These are phyloP conservation scores for Proliferodiscus dingleyae DNA, from an alignment of 2,329 filamentous ascomycete genomes.

Conservation along the genomic window DNA sequence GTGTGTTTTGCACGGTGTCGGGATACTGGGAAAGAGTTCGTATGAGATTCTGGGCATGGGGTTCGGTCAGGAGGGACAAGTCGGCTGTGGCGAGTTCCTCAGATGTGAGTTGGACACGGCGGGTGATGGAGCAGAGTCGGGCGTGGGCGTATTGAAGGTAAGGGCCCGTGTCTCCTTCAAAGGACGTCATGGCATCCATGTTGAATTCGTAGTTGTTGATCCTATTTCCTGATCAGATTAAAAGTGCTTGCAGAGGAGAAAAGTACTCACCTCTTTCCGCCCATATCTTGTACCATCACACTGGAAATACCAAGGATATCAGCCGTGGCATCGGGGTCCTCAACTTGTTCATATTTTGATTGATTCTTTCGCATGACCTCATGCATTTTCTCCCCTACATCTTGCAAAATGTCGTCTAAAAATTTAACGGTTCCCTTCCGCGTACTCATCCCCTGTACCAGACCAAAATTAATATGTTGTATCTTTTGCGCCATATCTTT, in stretches of 20 bases:
- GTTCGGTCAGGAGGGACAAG: slow-evolving; percentile 62
- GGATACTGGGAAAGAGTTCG: slow-evolving; percentile 79
- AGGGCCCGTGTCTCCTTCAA: slow-evolving; percentile 80
- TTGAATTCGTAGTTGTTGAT: slow-evolving; percentile 69
- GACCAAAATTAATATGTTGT: slow-evolving; percentile 71
- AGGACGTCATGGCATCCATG: slow-evolving; percentile 76
- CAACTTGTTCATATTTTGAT: slow-evolving; percentile 85
- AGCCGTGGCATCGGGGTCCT: slow-evolving; percentile 73
- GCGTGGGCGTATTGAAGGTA: slow-evolving; percentile 82
- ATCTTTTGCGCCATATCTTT: slow-evolving; percentile 63
- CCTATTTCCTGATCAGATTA: slow-evolving; percentile 30
- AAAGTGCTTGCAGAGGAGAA: background rate
- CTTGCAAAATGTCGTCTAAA: slow-evolving; percentile 64
- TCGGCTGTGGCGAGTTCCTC: slow-evolving; percentile 60
- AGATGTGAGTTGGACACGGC: slow-evolving; percentile 47
- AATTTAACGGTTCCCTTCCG: slow-evolving; percentile 72
- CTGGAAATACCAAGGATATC: slow-evolving; percentile 89
- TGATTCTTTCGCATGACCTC: slow-evolving; percentile 91
- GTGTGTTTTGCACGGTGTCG: slow-evolving; percentile 76
- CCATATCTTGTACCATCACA: slow-evolving; percentile 99
- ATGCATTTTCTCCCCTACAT: slow-evolving; percentile 93
- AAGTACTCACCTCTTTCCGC: slow-evolving; percentile 70
- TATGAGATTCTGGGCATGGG: slow-evolving; percentile 68
- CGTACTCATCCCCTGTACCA: slow-evolving; percentile 67
- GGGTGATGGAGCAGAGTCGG: slow-evolving; percentile 61